Conservation (phyloP, 2,329 filamentous ascomycete genomes). For the Epichloe aotearoae region DNA sequence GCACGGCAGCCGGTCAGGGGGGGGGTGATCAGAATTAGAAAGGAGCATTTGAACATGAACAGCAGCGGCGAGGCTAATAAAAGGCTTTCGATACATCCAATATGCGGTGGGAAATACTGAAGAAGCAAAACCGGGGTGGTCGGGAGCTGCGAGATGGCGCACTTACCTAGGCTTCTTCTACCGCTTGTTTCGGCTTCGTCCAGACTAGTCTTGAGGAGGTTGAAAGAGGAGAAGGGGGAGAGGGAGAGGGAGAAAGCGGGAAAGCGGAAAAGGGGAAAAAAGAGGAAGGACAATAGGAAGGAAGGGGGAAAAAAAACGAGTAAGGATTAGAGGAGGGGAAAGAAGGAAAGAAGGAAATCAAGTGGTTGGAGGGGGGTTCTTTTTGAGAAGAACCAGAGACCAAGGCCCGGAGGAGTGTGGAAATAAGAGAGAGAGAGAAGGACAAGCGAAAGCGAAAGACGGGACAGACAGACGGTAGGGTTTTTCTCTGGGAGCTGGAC, state of each 20-base stretch:
- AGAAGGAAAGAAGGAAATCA: conserved; percentile 11
- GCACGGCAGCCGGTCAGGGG: no score
- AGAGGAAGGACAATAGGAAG: conserved; percentile 5
- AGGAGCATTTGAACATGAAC: no score
- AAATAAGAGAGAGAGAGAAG: conserved; percentile 12
- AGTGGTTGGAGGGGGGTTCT: conserved; percentile 7
- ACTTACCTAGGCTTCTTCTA: no score
- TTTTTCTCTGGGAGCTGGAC: no score
- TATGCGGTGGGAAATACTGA: no score
- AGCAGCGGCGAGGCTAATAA: neutral
- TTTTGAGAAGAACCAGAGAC: conserved; percentile 3
- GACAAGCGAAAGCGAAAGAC: conserved; percentile 3
- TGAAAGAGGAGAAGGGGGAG: neutral
- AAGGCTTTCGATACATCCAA: neutral
- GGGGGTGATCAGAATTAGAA: no score
- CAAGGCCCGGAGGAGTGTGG: conserved; percentile 14
- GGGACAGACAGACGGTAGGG: neutral
- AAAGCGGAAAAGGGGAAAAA: neutral
- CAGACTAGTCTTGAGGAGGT: neutral
- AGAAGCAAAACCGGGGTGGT: no score
- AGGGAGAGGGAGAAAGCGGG: neutral
- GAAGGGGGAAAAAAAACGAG: conserved; percentile 13
- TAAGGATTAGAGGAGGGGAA: conserved; percentile 13
- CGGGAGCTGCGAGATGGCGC: no score
- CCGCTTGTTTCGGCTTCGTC: no score